Conservation (phyloP, 139 green algal genomes). For the Gonium pectorale region DNA sequence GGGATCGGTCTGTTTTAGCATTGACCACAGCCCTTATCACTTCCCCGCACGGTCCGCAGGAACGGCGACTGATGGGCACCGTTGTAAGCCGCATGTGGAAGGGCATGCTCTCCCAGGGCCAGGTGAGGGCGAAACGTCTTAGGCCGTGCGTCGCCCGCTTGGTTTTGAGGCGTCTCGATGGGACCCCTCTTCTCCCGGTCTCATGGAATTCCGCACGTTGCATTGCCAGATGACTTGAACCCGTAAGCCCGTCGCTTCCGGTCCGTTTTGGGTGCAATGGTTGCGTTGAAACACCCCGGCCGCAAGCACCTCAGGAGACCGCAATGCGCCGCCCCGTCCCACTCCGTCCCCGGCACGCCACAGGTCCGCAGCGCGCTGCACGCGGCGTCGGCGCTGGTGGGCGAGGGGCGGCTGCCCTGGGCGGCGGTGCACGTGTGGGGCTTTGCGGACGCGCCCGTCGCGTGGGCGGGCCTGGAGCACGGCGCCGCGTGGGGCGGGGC, state of each 20-base stretch:
- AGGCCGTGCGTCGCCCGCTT: too few relatives aligned
- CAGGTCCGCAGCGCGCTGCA: constrained; percentile 13
- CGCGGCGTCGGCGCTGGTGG: not conserved
- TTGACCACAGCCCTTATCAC: too few relatives aligned
- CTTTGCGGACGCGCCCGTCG: constrained; percentile 40
- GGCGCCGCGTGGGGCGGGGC: constrained; percentile 15
- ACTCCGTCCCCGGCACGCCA: not conserved
- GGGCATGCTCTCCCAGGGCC: constrained; percentile 26
- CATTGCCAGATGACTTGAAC: too few relatives aligned
- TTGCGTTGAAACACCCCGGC: too few relatives aligned
- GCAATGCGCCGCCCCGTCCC: not conserved
- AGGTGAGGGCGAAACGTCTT: constrained; percentile 1
- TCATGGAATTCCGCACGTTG: too few relatives aligned
- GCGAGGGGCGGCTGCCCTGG: not conserved
- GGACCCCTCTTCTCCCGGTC: too few relatives aligned
- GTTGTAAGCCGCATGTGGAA: constrained; percentile 28
- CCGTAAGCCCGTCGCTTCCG: too few relatives aligned
- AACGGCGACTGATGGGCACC: constrained; percentile 4
- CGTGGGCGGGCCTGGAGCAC: constrained; percentile 33
- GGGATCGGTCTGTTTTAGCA: too few relatives aligned
- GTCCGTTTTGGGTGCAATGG: too few relatives aligned
- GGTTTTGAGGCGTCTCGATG: too few relatives aligned
- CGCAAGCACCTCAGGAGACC: too few relatives aligned
- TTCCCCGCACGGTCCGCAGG: too few relatives aligned
- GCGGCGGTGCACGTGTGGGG: constrained; percentile 36